phyloP scores from a whole-genome alignment of 805 yeast genomes.

The Candida germanica region DNA sequence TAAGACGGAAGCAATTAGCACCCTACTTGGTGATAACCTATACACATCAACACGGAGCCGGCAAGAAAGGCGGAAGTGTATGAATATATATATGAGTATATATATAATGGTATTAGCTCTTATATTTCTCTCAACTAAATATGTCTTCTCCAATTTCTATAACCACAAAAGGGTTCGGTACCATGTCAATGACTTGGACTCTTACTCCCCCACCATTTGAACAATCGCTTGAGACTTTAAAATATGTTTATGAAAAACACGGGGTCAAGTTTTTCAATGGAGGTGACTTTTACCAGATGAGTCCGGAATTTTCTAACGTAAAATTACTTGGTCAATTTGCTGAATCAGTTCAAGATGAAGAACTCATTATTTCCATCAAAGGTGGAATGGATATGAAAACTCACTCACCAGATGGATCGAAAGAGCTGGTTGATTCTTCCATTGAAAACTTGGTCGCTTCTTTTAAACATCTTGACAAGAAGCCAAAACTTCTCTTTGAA shows the following conservation, averaged over 20 bases:
- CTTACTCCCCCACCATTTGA: conserved; percentile 52
- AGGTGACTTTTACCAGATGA: conserved; percentile 66
- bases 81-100: no score
- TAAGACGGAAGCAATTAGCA: no score
- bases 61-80: no score
- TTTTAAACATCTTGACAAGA: conserved; percentile 18
- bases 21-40: no score
- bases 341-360: conserved; percentile 1
- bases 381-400: conserved; percentile 37
- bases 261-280: conserved; percentile 58
- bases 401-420: conserved; percentile 47
- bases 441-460: conserved; percentile 40
- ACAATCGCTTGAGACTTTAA: conserved; percentile 53
- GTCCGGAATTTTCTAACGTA: conserved; percentile 6
- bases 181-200: conserved; percentile 78
- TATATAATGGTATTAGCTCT: no score
- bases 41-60: no score
- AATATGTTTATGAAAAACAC: conserved; percentile 44
- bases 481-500: conserved; percentile 52
- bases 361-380: conserved; percentile 62
- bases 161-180: conserved; percentile 66
- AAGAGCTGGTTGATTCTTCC: conserved; percentile 45
- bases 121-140: no score
- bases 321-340: background rate
- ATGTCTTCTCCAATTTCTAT: no score